Conservation (phyloP, 2,329 filamentous ascomycete species). For the Monilinia aucupariae region DNA sequence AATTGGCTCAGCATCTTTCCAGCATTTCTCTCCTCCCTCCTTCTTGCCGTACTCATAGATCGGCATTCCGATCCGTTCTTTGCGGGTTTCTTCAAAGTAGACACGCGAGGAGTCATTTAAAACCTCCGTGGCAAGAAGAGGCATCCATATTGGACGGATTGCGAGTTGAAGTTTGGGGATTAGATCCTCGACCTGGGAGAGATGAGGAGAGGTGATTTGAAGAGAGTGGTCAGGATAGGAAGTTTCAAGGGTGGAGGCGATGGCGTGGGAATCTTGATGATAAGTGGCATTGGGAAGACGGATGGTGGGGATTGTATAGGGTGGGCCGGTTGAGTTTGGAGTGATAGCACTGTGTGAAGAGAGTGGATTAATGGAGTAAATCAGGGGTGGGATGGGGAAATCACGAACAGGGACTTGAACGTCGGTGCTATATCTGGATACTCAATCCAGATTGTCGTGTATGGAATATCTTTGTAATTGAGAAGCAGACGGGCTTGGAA, state of each 20-base stretch:
- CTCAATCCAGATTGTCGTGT: conserved; percentile 64
- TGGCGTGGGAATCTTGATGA: conserved; percentile 59
- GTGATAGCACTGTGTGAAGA: conserved; percentile 39
- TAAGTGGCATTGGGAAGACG: conserved; percentile 51
- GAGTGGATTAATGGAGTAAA: conserved; percentile 9
- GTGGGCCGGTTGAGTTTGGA: conserved; percentile 30
- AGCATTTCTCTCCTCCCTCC: conserved; percentile 46
- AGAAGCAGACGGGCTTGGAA: conserved; percentile 49
- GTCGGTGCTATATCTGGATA: conserved; percentile 58
- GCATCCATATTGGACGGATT: conserved; percentile 42
- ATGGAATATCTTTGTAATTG: conserved; percentile 63
- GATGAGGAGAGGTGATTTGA: conserved; percentile 49
- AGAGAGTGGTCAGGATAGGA: conserved; percentile 48
- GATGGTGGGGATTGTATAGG: conserved; percentile 53
- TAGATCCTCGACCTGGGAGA: conserved; percentile 41
- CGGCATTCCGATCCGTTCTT: conserved; percentile 45
- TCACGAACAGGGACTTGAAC: conserved; percentile 49
- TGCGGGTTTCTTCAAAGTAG: conserved; percentile 53
- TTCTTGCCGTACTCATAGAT: conserved; percentile 46
- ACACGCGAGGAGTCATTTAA: conserved; percentile 46
- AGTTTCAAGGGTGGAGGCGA: conserved; percentile 54
- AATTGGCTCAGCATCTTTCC: conserved; percentile 42
- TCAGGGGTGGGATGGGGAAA: not conserved
- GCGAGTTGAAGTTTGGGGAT: conserved; percentile 34
- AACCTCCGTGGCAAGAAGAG: conserved; percentile 45